Base-by-base conservation (phyloP, 2,329 filamentous ascomycete species). In the Fusarium stilboides region DNA sequence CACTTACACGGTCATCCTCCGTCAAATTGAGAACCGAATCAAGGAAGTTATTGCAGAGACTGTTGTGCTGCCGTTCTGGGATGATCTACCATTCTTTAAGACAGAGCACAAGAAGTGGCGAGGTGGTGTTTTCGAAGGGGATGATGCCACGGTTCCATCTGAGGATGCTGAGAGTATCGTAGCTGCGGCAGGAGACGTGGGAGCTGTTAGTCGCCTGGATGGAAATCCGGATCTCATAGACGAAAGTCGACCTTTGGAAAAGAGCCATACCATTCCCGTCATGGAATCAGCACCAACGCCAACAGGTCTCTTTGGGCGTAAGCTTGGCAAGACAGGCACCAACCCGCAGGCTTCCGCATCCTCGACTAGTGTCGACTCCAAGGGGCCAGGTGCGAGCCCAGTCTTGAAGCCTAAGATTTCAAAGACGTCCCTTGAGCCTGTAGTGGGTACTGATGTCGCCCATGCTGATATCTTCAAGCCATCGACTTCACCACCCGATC, bases 31-130 rank as follows among this genome's bases (percentile, higher is more conserved):
- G 80, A 97, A 92, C 75, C 88, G 94, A 50, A 98, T 99, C 77
- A 92, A 97, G 75, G 94, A 98, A 79, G 94, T 98, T 10, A 87
- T 99, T 63, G 93, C 92, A 12, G 96, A 99, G 80, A 97, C 94
- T 2, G 79, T 98, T 20, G 96, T 99, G 3, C 84, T 91, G 57
- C 96, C 96, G 0, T 97, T 97, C 76, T 99, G 96, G 95, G 96
- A 99, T 70, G 96, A 99, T 77, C 87, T 94, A 24, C 94, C 96
- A 0, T 98, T 99, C 79, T 91, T 94, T 76, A 89, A 92, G 72
- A 98, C 94, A 0, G 86, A 90, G 57, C 84, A 88, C 58, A 94
- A 97, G 77, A 81, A 84, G 20, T 94, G 93, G 85, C 88, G 96
- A 71, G 96, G 95, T 13, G 96, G 96, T 0, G 92, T 98, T 20